These are phyloP conservation scores for Thielaviopsis euricoi DNA, from an alignment of 2,329 filamentous ascomycete species.

Conservation along the genomic window DNA sequence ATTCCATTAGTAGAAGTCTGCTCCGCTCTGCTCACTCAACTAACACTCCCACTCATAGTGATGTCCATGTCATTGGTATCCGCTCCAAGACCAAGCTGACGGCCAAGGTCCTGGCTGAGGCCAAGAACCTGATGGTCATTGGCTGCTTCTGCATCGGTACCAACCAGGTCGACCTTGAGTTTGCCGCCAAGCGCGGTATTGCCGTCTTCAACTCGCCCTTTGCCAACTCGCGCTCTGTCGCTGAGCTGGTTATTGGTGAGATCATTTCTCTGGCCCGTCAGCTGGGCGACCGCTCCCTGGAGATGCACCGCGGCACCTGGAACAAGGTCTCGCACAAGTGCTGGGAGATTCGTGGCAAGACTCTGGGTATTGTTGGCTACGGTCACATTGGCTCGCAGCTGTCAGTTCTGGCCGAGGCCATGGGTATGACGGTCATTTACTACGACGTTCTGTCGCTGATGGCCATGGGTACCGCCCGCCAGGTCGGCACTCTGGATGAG, in stretches of 20 bases:
- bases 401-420: constrained; percentile 85
- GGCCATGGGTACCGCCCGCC: constrained; percentile 75
- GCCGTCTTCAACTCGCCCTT: constrained; percentile 99
- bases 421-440: constrained; percentile 97
- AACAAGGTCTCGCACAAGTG: constrained; percentile 95
- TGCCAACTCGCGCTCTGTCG: constrained; percentile 91
- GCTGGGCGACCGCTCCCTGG: constrained; percentile 78
- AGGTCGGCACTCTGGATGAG: constrained; percentile 61
- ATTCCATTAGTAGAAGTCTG: background rate
- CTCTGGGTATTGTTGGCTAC: constrained; percentile 85
- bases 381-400: constrained; percentile 94
- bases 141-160: constrained; percentile 99
- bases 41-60: constrained; percentile 32
- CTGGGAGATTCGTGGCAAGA: constrained; percentile 98
- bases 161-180: constrained; percentile 81
- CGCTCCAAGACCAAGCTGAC: constrained; percentile 95
- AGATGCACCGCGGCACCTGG: constrained; percentile 90
- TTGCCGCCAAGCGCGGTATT: constrained; percentile 69
- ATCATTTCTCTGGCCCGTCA: constrained; percentile 87
- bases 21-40: background rate
- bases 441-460: constrained; percentile 91
- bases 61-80: constrained; percentile 95
- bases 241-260: constrained; percentile 86
- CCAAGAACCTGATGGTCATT: constrained; percentile 86
- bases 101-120: constrained; percentile 66